These are phyloP conservation scores for Lodderomyces beijingensis DNA, from an alignment of 1,139 yeast genomes.

Conservation along the genomic window DNA sequence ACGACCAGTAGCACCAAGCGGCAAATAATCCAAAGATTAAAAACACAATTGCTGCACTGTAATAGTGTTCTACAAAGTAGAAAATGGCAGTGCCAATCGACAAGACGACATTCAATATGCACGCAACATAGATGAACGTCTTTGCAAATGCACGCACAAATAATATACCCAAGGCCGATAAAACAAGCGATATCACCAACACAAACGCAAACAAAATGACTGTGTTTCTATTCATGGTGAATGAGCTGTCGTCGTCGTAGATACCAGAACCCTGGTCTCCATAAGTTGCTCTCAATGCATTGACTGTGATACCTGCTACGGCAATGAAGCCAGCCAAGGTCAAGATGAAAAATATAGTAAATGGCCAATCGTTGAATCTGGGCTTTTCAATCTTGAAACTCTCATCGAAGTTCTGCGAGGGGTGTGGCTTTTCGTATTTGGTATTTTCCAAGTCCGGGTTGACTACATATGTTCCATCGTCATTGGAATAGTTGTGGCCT, in stretches of 20 bases:
- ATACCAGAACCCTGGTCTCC: constrained; percentile 62
- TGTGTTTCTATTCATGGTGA: constrained; percentile 70
- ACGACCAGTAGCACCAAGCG: constrained; percentile 71
- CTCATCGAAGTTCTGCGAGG: constrained; percentile 49
- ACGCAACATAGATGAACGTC: constrained; percentile 65
- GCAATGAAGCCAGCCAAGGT: constrained; percentile 69
- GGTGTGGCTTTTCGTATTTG: constrained; percentile 30
- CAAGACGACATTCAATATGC: constrained; percentile 60
- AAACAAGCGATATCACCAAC: constrained; percentile 55
- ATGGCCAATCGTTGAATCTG: constrained; percentile 69
- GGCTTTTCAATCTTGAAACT: constrained; percentile 66
- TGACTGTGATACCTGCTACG: constrained; percentile 63
- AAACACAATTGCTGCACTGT: constrained; percentile 77
- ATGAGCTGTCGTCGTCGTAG: constrained; percentile 48
- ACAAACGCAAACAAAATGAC: constrained; percentile 67
- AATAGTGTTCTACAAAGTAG: constrained; percentile 60
- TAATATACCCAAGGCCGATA: constrained; percentile 53
- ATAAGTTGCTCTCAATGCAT: constrained; percentile 55
- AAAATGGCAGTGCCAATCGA: constrained; percentile 76
- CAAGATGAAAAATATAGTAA: constrained; percentile 56
- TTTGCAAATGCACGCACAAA: constrained; percentile 64
- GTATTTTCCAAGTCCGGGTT: constrained; percentile 23
- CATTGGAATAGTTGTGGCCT: constrained; percentile 1
- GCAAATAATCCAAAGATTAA: constrained; percentile 59
- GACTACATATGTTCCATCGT: constrained; percentile 9